Conservation (phyloP, 1,139 yeast genomes). For the Oligophagozyma castellii region DNA sequence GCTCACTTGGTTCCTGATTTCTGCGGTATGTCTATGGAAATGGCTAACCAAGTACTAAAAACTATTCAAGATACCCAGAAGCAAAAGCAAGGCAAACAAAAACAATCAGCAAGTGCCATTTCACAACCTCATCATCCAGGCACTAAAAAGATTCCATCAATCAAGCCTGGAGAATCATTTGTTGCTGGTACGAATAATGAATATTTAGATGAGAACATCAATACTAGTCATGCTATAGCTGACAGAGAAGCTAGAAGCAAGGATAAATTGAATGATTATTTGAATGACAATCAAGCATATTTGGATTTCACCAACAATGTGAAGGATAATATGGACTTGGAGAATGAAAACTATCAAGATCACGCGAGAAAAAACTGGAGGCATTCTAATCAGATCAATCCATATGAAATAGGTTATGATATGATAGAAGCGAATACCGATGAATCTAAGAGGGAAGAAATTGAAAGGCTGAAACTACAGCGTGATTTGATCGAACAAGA, state of each 20-base stretch:
- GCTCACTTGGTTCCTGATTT: constrained; percentile 93
- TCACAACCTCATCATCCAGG: constrained; percentile 1
- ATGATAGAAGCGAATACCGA: constrained; percentile 4
- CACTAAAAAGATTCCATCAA: constrained; percentile 1
- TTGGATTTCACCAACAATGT: constrained; percentile 16
- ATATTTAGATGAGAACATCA: neutral
- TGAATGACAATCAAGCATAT: constrained; percentile 17
- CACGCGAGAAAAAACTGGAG: neutral
- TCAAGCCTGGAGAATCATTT: constrained; percentile 1
- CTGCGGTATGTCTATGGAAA: constrained; percentile 97
- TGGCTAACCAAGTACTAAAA: constrained; percentile 77
- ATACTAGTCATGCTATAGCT: neutral
- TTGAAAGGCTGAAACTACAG: constrained; percentile 4
- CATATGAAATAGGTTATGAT: neutral
- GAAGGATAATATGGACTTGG: constrained; percentile 1
- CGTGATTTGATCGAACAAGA: constrained; percentile 14
- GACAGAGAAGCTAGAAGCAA: neutral
- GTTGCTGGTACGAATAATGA: neutral
- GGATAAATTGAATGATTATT: constrained; percentile 13
- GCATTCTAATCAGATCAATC: neutral
- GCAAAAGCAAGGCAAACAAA: constrained; percentile 16
- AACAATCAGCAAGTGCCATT: constrained; percentile 3
- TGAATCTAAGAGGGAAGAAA: constrained; percentile 5
- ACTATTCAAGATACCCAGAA: constrained; percentile 72
- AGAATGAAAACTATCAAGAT: neutral